Conservation (phyloP, 768 basidiomycete genomes). For the Kwoniella dendrophila region DNA sequence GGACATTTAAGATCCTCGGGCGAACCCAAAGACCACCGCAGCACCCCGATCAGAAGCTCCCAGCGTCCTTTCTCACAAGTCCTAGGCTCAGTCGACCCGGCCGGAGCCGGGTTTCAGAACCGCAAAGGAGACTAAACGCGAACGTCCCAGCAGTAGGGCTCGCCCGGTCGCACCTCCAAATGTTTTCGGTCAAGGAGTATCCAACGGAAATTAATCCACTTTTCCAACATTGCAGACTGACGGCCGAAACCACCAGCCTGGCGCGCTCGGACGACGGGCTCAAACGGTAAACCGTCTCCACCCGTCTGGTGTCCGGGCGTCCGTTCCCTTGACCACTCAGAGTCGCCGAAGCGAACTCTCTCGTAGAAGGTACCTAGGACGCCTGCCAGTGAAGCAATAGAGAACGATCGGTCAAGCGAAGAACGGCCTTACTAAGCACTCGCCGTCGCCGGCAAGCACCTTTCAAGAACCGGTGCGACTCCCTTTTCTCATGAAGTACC, state of each 20-base stretch:
- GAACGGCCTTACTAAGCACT: not conserved
- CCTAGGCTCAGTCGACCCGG: constrained; percentile 56
- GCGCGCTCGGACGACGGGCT: no score
- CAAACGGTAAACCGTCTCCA: no score
- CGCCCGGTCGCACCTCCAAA: constrained; percentile 55
- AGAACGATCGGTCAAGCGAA: not conserved
- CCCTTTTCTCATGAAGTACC: constrained; percentile 19
- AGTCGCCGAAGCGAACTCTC: not conserved
- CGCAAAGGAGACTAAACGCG: constrained; percentile 55
- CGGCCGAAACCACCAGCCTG: constrained; percentile 9
- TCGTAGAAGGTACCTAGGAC: not conserved
- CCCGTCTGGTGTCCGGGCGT: not conserved
- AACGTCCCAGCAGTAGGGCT: constrained; percentile 26
- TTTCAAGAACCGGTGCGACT: no score
- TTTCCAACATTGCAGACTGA: constrained; percentile 33
- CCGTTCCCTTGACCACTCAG: not conserved
- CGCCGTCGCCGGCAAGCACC: not conserved
- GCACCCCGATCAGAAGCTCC: constrained; percentile 47
- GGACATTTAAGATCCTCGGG: not conserved
- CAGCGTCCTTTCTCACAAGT: constrained; percentile 61
- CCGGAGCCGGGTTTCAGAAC: constrained; percentile 53
- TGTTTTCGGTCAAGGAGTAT: constrained; percentile 56
- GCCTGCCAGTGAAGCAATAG: constrained; percentile 4
- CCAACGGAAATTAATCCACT: constrained; percentile 58
- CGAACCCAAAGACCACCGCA: not conserved